Evolutionary conservation across 2,329 filamentous ascomycete species (phyloP).

Genomic region (Talaromyces albobiverticillius): DNA sequence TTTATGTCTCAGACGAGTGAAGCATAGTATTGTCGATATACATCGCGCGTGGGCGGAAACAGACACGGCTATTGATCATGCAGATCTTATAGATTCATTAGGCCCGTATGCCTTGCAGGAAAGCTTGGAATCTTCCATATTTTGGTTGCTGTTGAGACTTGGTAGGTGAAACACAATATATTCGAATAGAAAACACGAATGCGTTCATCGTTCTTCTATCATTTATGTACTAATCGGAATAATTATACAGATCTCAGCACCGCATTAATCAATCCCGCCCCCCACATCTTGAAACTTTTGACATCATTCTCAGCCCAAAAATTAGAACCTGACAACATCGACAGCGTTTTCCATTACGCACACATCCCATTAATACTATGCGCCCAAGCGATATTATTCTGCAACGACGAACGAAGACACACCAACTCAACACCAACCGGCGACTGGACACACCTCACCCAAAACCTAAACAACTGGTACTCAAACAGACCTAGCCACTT

Average conservation of each 20-base stretch:
- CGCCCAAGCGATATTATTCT: constrained; percentile 21
- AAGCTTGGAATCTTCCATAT: constrained; percentile 23
- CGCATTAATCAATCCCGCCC: background rate
- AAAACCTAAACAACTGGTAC: constrained; percentile 28
- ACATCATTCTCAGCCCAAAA: background rate
- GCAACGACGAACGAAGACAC: constrained; percentile 18
- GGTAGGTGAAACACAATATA: constrained; percentile 19
- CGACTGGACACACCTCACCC: constrained; percentile 24
- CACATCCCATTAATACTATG: constrained; percentile 26
- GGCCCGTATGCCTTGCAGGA: background rate
- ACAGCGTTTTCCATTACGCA: constrained; percentile 20
- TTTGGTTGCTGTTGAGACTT: constrained; percentile 28
- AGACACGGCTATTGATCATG: background rate
- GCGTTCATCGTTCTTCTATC: too few relatives aligned
- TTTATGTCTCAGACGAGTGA: background rate
- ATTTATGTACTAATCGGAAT: background rate
- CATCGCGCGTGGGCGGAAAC: background rate
- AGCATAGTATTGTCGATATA: background rate
- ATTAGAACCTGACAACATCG: background rate
- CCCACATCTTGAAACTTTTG: background rate
- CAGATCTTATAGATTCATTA: background rate
- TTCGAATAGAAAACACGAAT: background rate
- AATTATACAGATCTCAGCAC: background rate
- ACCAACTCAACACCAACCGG: constrained; percentile 5
- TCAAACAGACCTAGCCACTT: constrained; percentile 26